phyloP scores from a whole-genome alignment of 2,329 filamentous ascomycete species.

The Cladosporium sp. region DNA sequence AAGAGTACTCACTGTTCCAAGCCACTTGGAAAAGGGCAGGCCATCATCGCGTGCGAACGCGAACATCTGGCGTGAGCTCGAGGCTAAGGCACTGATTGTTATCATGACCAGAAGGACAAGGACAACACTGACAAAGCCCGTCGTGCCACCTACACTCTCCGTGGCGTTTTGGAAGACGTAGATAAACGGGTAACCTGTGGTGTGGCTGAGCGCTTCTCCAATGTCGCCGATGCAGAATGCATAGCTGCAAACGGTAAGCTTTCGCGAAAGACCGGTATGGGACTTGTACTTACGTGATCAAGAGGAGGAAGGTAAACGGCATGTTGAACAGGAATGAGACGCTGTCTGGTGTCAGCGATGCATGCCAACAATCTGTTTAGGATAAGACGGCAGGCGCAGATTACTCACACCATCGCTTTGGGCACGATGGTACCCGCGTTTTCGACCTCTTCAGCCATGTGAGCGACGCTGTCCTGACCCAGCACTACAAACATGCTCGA shows the following conservation, averaged over 20 bases:
- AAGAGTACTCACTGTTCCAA: constrained; percentile 28
- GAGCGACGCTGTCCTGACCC: constrained; percentile 41
- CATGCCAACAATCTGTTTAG: neutral
- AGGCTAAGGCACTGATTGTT: constrained; percentile 41
- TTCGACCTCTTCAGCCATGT: constrained; percentile 48
- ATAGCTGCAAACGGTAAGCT: constrained; percentile 23
- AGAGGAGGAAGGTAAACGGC: constrained; percentile 31
- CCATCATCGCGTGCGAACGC: constrained; percentile 45
- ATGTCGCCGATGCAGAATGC: constrained; percentile 40
- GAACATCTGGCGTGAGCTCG: constrained; percentile 41
- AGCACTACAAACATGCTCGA: constrained; percentile 31
- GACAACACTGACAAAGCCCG: constrained; percentile 31
- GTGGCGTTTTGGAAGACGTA: constrained; percentile 39
- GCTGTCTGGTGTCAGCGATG: neutral
- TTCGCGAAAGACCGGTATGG: neutral
- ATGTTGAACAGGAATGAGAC: constrained; percentile 41
- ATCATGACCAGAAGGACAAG: constrained; percentile 41
- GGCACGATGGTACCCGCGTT: constrained; percentile 44
- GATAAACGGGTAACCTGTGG: constrained; percentile 35
- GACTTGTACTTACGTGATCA: constrained; percentile 27
- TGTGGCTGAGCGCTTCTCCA: constrained; percentile 28
- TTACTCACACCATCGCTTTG: constrained; percentile 38
- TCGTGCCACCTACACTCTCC: constrained; percentile 21
- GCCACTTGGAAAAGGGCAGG: constrained; percentile 37
- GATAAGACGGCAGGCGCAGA: neutral